phyloP scores from a whole-genome alignment of 2,329 filamentous ascomycete genomes.

The Madurella fahalii region DNA sequence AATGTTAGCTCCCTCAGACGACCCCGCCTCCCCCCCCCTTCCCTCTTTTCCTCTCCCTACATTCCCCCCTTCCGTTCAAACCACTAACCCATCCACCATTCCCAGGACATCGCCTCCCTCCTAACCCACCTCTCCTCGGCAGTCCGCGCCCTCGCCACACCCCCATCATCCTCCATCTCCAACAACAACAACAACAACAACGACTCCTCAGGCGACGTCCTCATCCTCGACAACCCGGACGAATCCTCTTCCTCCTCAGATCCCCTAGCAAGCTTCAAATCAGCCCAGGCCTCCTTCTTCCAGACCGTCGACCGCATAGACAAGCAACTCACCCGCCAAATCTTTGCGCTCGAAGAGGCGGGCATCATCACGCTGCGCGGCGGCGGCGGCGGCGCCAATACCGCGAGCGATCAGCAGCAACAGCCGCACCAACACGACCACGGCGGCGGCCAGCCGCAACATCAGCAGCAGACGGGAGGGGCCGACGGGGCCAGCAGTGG shows the following conservation, averaged over 20 bases:
- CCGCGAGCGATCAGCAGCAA: conserved; percentile 6
- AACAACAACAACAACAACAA: conserved; percentile 5
- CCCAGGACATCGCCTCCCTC: conserved; percentile 46
- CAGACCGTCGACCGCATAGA: conserved; percentile 68
- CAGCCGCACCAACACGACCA: conserved; percentile 13
- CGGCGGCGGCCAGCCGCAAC: conserved; percentile 4
- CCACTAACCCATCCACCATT: background rate
- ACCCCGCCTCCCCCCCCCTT: conserved; percentile 17
- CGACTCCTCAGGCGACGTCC: conserved; percentile 1
- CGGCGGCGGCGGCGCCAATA: background rate
- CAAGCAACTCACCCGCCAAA: conserved; percentile 69
- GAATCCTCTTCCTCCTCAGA: conserved; percentile 26
- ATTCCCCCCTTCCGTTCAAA: background rate
- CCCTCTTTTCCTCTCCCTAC: conserved; percentile 26
- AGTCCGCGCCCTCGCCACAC: conserved; percentile 58
- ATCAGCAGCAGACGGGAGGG: background rate
- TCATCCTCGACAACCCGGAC: conserved; percentile 35
- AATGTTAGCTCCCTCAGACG: conserved; percentile 41
- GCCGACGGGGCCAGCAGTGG: conserved; percentile 2
- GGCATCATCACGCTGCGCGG: conserved; percentile 58
- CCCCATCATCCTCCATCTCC: conserved; percentile 14
- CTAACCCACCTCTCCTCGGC: conserved; percentile 52
- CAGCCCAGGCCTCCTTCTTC: conserved; percentile 64
- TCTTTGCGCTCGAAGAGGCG: conserved; percentile 77
- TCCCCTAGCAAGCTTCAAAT: conserved; percentile 54